Conservation (phyloP, 352 stramenopile genomes). For the Globisporangium iwayamae region DNA sequence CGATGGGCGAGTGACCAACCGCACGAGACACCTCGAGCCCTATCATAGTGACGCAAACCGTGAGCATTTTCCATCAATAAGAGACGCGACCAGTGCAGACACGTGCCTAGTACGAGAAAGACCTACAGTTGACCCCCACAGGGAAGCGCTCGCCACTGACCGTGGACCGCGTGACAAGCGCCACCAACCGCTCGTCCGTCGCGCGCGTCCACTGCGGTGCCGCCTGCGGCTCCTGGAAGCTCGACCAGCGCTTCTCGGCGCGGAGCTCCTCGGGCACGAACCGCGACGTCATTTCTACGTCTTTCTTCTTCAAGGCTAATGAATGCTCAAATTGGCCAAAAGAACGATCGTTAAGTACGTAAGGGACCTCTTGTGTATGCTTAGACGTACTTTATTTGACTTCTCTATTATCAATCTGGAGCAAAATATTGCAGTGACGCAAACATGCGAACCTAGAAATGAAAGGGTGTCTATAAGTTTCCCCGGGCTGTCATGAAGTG, state of each 20-base stretch:
- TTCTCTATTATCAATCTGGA: no score
- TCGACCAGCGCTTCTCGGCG: slow-evolving; percentile 65
- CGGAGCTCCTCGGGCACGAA: slow-evolving; percentile 43
- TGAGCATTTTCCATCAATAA: neutral
- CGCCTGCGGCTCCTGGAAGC: slow-evolving; percentile 31
- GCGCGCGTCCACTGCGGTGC: slow-evolving; percentile 37
- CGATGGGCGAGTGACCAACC: slow-evolving; percentile 57
- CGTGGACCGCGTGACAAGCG: slow-evolving; percentile 62
- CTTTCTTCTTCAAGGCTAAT: slow-evolving; percentile 4
- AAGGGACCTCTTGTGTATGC: no score
- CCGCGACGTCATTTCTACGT: neutral
- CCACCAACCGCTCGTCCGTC: slow-evolving; percentile 59
- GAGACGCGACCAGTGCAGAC: neutral
- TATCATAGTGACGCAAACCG: slow-evolving; percentile 12
- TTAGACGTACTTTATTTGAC: neutral
- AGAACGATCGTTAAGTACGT: slow-evolving; percentile 3
- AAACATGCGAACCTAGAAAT: neutral
- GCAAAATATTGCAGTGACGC: neutral
- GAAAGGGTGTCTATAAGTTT: slow-evolving; percentile 10
- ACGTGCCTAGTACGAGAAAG: neutral
- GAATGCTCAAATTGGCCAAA: neutral
- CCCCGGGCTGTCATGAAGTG: neutral
- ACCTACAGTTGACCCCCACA: slow-evolving; percentile 80
- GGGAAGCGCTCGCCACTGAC: slow-evolving; percentile 76
- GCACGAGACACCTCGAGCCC: slow-evolving; percentile 66